These are phyloP conservation scores for Paecilomyces dactylethromorphus DNA, from an alignment of 2,329 filamentous ascomycete genomes.

Conservation along the genomic window DNA sequence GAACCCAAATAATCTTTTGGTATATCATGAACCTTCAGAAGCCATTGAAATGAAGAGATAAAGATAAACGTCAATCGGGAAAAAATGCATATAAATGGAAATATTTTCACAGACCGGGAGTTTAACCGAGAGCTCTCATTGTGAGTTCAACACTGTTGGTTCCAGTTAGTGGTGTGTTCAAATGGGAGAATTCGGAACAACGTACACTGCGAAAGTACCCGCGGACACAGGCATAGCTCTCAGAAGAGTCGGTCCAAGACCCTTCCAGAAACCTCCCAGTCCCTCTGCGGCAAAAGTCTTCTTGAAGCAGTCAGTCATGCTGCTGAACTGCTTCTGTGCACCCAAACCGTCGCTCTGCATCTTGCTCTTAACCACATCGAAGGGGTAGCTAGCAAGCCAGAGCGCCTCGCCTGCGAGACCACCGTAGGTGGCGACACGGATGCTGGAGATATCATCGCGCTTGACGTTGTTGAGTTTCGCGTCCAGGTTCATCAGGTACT, in stretches of 20 bases:
- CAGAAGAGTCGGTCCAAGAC: conserved; percentile 79
- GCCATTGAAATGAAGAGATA: background rate
- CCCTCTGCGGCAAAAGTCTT: conserved; percentile 77
- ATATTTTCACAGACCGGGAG: background rate
- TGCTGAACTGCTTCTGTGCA: conserved; percentile 60
- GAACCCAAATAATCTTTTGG: background rate
- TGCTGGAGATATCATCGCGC: conserved; percentile 70
- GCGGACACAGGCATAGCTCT: conserved; percentile 97
- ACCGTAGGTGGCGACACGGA: conserved; percentile 87
- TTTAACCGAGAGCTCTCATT: conserved; percentile 40
- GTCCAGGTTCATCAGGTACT: conserved; percentile 92
- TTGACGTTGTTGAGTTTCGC: conserved; percentile 68
- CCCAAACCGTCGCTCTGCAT: conserved; percentile 98
- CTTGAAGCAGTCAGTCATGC: conserved; percentile 82
- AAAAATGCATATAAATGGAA: background rate
- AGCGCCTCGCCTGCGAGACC: conserved; percentile 89
- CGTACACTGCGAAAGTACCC: conserved; percentile 83
- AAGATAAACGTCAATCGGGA: background rate
- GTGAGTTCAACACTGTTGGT: conserved; percentile 37
- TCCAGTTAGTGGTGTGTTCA: conserved; percentile 7
- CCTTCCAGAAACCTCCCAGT: conserved; percentile 84
- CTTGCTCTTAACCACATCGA: conserved; percentile 98
- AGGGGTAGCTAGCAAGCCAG: conserved; percentile 89
- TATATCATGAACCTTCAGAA: background rate
- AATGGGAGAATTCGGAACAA: conserved; percentile 11